Conservation (phyloP, 192 early-diverging fungal genomes). For the Mortierella alpina region DNA sequence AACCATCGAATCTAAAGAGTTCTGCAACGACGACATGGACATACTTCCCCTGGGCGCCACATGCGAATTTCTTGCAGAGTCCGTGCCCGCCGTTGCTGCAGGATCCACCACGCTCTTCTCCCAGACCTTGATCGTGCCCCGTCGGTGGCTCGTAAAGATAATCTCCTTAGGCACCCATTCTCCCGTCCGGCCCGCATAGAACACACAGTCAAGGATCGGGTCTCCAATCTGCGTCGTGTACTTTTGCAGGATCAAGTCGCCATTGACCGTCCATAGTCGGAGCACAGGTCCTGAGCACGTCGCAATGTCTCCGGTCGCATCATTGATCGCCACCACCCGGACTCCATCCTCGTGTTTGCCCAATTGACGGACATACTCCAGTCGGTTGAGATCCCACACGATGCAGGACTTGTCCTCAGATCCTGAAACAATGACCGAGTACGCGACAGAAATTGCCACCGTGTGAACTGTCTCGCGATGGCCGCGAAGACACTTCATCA, state of each 20-base stretch:
- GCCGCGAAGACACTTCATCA: conserved; percentile 68
- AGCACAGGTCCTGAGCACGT: conserved; percentile 68
- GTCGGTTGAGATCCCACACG: conserved; percentile 74
- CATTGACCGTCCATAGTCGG: conserved; percentile 73
- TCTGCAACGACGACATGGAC: conserved; percentile 23
- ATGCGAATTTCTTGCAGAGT: no score
- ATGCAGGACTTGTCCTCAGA: conserved; percentile 73
- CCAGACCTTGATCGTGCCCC: conserved; percentile 63
- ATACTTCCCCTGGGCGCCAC: background rate
- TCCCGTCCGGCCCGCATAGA: conserved; percentile 62
- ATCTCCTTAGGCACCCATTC: conserved; percentile 62
- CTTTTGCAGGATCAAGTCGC: conserved; percentile 68
- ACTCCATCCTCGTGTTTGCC: conserved; percentile 64
- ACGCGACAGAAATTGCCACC: conserved; percentile 64
- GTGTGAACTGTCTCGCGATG: conserved; percentile 65
- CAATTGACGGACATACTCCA: conserved; percentile 70
- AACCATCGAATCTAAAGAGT: conserved; percentile 13
- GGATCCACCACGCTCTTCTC: conserved; percentile 33
- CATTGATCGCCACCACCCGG: conserved; percentile 64
- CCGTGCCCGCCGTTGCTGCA: background rate
- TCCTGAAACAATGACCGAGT: conserved; percentile 69
- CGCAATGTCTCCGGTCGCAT: conserved; percentile 74
- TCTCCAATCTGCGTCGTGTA: conserved; percentile 60
- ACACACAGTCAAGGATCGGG: conserved; percentile 62
- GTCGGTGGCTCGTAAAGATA: conserved; percentile 69